A percentile compares a stretch with the other conserved stretches of the same genome.
phyloP scores from a whole-genome alignment of 2,329 filamentous ascomycete genomes.

The Diaporthe ampelina region DNA sequence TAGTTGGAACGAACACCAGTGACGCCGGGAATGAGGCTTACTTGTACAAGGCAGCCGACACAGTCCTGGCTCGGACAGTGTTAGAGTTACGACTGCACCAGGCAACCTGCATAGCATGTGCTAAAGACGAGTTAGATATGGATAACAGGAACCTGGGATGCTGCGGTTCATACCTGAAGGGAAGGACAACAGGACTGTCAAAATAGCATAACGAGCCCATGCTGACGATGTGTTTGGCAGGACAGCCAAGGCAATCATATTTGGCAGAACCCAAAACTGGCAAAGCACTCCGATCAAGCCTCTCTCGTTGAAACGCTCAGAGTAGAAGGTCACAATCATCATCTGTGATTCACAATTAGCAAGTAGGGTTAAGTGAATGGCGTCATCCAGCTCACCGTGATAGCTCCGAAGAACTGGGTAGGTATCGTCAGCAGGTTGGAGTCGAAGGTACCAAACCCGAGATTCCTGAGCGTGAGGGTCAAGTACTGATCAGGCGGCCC shows the following conservation, averaged over 20 bases:
- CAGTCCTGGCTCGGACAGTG: slow-evolving; percentile 15
- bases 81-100: slow-evolving; percentile 20
- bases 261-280: neutral
- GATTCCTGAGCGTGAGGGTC: slow-evolving; percentile 63
- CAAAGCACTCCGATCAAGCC: slow-evolving; percentile 4
- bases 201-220: slow-evolving; percentile 1
- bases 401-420: slow-evolving; percentile 50
- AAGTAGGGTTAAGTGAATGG: slow-evolving; percentile 50
- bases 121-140: neutral
- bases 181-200: neutral
- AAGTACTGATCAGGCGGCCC: slow-evolving; percentile 63
- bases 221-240: slow-evolving; percentile 6
- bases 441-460: slow-evolving; percentile 66
- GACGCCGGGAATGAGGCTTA: neutral
- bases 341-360: neutral
- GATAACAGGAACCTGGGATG: accelerated
- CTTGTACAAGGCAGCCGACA: slow-evolving; percentile 15
- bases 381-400: slow-evolving; percentile 45
- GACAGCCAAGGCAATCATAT: slow-evolving; percentile 6
- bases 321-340: slow-evolving; percentile 5
- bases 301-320: slow-evolving; percentile 4
- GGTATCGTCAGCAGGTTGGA: slow-evolving; percentile 71
- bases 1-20: no score
- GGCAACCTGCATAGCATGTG: slow-evolving; percentile 9
- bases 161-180: neutral